Evolutionary conservation across 164 flowering plant species (phyloP).

Genomic region (Paratinospora sagittata): DNA sequence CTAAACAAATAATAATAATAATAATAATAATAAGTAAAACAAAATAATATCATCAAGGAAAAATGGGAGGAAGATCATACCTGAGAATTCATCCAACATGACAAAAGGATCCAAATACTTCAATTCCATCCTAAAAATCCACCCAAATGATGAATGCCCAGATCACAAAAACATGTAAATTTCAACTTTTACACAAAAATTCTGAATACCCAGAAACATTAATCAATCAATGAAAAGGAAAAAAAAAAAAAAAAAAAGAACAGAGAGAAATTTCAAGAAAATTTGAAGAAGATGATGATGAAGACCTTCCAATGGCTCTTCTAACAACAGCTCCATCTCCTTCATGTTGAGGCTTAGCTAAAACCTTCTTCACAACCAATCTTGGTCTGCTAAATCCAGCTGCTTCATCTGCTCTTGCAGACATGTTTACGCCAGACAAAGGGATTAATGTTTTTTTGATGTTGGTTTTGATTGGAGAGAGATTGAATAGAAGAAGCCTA

Average conservation of each 20-base stretch:
- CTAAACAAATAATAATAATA: background rate
- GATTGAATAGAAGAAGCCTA: slow-evolving; percentile 3
- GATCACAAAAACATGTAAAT: too few species aligned
- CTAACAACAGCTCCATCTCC: slow-evolving; percentile 69
- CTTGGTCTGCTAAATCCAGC: slow-evolving; percentile 30
- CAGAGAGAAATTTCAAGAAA: too few species aligned
- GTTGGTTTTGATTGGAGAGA: background rate
- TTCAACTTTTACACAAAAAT: too few species aligned
- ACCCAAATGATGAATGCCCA: too few species aligned
- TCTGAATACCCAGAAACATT: slow-evolving; percentile 5
- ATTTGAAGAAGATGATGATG: too few species aligned
- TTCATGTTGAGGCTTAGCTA: slow-evolving; percentile 50
- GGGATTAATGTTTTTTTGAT: background rate
- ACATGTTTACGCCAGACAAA: slow-evolving; percentile 29
- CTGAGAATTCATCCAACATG: slow-evolving; percentile 76
- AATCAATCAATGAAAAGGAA: background rate
- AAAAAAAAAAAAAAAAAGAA: background rate
- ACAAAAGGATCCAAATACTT: slow-evolving; percentile 77
- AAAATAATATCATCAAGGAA: background rate
- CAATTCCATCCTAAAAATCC: too few species aligned
- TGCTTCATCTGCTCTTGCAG: slow-evolving; percentile 26
- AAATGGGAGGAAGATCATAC: slow-evolving; percentile 25
- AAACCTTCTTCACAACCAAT: slow-evolving; percentile 43
- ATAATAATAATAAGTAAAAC: too few species aligned
- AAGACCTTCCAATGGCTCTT: slow-evolving; percentile 73